Percentiles rank a stretch among this genome's conserved stretches.
Evolutionary conservation across 768 basidiomycete genomes (phyloP).

Genomic region (Tulasnella sp.): DNA sequence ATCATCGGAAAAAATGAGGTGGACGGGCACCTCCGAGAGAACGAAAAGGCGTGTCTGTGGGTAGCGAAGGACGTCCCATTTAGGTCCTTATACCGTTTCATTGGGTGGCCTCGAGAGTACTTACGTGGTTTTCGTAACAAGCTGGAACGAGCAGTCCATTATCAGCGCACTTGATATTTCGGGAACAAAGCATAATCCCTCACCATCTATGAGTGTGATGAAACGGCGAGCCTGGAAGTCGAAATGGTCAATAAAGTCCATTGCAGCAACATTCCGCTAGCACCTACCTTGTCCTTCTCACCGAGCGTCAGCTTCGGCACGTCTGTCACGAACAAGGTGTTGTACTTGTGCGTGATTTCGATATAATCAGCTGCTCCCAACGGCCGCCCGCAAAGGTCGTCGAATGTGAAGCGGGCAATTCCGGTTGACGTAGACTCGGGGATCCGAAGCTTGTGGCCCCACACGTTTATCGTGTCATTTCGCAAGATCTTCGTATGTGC

Average conservation of each 20-base stretch:
- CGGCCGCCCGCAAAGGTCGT: conserved; percentile 81
- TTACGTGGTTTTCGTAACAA: conserved; percentile 85
- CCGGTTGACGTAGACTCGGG: conserved; percentile 61
- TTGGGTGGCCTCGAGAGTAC: conserved; percentile 20
- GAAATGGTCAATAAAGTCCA: not conserved
- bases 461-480: conserved; percentile 69
- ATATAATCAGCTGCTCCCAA: conserved; percentile 94
- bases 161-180: not conserved
- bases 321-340: conserved; percentile 80
- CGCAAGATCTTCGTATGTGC: conserved; percentile 47
- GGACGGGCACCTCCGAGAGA: conserved; percentile 88
- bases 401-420: conserved; percentile 82
- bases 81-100: conserved; percentile 16
- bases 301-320: conserved; percentile 84
- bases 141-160: conserved; percentile 43
- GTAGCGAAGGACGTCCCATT: conserved; percentile 25
- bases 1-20: conserved; percentile 77
- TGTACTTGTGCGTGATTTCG: conserved; percentile 83
- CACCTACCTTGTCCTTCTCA: conserved; percentile 73
- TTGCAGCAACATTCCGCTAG: not conserved
- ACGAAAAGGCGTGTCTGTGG: conserved; percentile 81
- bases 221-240: conserved; percentile 82
- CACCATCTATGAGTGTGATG: conserved; percentile 94
- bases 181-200: conserved; percentile 33
- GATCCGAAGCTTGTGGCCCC: conserved; percentile 79